A percentile compares a stretch with the other conserved stretches of the same genome.
Conservation (phyloP, 805 yeast species). For the Kazachstania viticola region DNA sequence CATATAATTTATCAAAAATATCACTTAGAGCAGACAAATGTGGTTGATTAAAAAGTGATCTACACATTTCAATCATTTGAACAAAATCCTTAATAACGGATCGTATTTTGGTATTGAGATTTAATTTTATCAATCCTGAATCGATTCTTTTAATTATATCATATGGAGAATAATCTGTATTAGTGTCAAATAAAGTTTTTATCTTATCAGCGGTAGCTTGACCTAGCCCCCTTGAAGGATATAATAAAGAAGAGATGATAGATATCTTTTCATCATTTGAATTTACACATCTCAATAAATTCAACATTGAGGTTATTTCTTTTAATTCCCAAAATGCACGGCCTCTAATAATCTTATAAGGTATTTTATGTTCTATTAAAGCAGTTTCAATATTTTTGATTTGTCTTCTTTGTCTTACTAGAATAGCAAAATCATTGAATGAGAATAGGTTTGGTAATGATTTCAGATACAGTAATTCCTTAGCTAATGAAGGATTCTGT, state of each 20-base stretch:
- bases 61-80: slow-evolving; percentile 15
- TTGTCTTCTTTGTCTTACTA: slow-evolving; percentile 54
- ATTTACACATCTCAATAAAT: slow-evolving; percentile 51
- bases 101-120: slow-evolving; percentile 14
- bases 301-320: slow-evolving; percentile 53
- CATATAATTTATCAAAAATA: slow-evolving; percentile 22
- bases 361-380: slow-evolving; percentile 42
- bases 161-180: slow-evolving; percentile 6
- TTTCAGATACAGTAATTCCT: slow-evolving; percentile 40
- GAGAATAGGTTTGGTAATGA: slow-evolving; percentile 35
- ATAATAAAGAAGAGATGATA: slow-evolving; percentile 41
- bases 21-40: slow-evolving; percentile 7
- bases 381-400: slow-evolving; percentile 56
- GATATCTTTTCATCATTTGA: slow-evolving; percentile 53
- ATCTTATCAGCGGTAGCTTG: slow-evolving; percentile 32
- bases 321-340: slow-evolving; percentile 68
- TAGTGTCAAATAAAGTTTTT: slow-evolving; percentile 7
- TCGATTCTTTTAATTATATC: slow-evolving; percentile 8
- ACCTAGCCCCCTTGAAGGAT: slow-evolving; percentile 64
- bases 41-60: slow-evolving; percentile 5
- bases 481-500: slow-evolving; percentile 51
- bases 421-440: slow-evolving; percentile 56
- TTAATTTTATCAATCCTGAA: slow-evolving; percentile 3
- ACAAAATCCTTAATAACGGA: slow-evolving; percentile 15
- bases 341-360: slow-evolving; percentile 62